phyloP scores from a whole-genome alignment of 495 filamentous ascomycete genomes.

The Apiosordaria backusii region DNA sequence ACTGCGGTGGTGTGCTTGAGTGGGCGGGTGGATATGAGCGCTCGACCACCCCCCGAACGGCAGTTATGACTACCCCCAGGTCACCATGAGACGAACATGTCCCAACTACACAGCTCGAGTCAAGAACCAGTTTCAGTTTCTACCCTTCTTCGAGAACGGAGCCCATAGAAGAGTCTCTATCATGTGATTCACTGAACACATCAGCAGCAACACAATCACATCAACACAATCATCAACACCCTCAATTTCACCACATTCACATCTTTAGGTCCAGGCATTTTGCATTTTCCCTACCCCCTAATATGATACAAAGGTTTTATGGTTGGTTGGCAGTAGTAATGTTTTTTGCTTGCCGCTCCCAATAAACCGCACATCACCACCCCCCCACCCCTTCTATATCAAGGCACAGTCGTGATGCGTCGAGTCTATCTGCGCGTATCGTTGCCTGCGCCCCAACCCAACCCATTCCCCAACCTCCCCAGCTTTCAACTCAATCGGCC shows the following conservation, averaged over 20 bases:
- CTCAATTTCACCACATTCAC: neutral
- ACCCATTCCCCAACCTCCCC: neutral
- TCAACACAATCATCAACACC: neutral
- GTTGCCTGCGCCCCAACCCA: neutral
- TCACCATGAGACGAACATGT: too few relatives aligned
- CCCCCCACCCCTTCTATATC: neutral
- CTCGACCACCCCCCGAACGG: too few relatives aligned
- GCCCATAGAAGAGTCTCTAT: too few relatives aligned
- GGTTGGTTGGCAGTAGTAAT: neutral
- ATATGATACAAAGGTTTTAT: slow-evolving; percentile 27
- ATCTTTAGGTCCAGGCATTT: slow-evolving; percentile 3
- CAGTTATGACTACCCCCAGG: too few relatives aligned
- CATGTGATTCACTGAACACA: too few relatives aligned
- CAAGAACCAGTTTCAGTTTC: too few relatives aligned
- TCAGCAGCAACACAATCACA: neutral
- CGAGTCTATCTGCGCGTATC: neutral
- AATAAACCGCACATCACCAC: neutral
- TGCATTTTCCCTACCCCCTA: slow-evolving; percentile 26
- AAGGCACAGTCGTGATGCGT: neutral
- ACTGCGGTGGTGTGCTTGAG: too few relatives aligned
- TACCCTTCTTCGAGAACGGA: too few relatives aligned
- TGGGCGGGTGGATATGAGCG: too few relatives aligned
- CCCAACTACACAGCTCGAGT: too few relatives aligned
- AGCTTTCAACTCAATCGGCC: neutral
- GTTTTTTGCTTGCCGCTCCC: neutral